Percentiles rank a stretch among this genome's conserved stretches.
phyloP scores from a whole-genome alignment of 108 stramenopile genomes.

The Aurantiochytrium sp. region DNA sequence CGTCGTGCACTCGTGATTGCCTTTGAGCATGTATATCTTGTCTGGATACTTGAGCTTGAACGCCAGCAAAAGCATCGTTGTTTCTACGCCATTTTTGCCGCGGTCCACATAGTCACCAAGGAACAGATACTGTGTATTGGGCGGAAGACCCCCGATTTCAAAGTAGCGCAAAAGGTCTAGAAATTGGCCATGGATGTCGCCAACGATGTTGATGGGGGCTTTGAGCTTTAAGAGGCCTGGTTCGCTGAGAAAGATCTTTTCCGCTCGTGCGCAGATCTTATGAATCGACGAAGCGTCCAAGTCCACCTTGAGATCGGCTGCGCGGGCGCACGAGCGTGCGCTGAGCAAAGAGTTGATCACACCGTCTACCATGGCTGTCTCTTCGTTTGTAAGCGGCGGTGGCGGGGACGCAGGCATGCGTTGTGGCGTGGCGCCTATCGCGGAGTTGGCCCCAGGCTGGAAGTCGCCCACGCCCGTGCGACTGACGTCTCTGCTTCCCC shows the following conservation, averaged over 20 bases:
- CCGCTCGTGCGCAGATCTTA: constrained; percentile 41
- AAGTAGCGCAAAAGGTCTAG: constrained; percentile 67
- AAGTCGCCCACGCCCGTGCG: too few species aligned
- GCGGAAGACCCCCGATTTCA: constrained; percentile 72
- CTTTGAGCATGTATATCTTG: constrained; percentile 95
- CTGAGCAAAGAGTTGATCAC: background rate
- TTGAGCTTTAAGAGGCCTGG: constrained; percentile 28
- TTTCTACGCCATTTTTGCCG: constrained; percentile 93
- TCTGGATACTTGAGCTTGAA: constrained; percentile 99
- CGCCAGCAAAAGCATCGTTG: constrained; percentile 88
- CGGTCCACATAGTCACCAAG: constrained; percentile 97
- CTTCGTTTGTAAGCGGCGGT: background rate
- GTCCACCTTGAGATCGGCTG: background rate
- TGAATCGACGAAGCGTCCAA: constrained; percentile 23
- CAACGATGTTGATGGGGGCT: constrained; percentile 32
- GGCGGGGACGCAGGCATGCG: background rate
- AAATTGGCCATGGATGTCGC: constrained; percentile 74
- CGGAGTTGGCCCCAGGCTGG: too few species aligned
- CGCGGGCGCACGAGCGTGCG: background rate
- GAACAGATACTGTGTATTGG: constrained; percentile 85
- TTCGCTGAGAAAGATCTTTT: constrained; percentile 64
- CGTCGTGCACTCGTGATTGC: constrained; percentile 97
- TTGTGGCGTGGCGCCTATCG: too few species aligned
- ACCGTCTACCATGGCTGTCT: background rate
- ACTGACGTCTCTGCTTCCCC: too few species aligned